A percentile compares a stretch with the other conserved stretches of the same genome.
These are phyloP conservation scores for Scheffersomyces stipitis DNA, from an alignment of 805 yeast genomes.

Conservation along the genomic window DNA sequence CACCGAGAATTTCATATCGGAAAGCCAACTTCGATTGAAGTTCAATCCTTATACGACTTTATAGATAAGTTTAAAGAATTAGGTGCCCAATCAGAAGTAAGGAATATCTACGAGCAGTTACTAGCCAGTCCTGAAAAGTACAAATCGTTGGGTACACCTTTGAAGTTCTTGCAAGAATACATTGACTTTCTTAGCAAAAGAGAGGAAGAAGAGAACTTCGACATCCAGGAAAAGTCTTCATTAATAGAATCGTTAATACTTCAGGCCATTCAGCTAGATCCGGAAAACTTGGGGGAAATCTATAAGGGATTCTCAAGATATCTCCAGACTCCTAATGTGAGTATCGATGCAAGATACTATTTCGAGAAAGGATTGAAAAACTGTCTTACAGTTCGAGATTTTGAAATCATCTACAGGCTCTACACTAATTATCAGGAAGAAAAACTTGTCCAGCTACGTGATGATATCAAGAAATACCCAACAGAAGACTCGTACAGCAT, in stretches of 20 bases:
- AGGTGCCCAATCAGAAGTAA: neutral
- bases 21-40: no score
- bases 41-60: no score
- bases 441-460: constrained; percentile 19
- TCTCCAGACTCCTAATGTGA: no score
- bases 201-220: no score
- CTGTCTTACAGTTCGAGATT: constrained; percentile 57
- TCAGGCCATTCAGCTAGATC: no score
- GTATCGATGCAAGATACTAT: constrained; percentile 26
- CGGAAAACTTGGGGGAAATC: no score
- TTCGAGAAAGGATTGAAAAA: constrained; percentile 49
- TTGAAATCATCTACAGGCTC: constrained; percentile 61
- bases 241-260: no score
- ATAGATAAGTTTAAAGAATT: neutral
- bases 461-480: constrained; percentile 13
- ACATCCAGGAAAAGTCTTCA: no score
- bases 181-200: no score
- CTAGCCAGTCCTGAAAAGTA: neutral
- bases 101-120: neutral
- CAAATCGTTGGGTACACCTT: neutral
- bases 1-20: no score
- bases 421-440: constrained; percentile 61
- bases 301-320: no score
- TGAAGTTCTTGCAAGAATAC: neutral
- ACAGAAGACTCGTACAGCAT: constrained; percentile 9